phyloP scores from a whole-genome alignment of 495 filamentous ascomycete species.

The Neurospora sp. region DNA sequence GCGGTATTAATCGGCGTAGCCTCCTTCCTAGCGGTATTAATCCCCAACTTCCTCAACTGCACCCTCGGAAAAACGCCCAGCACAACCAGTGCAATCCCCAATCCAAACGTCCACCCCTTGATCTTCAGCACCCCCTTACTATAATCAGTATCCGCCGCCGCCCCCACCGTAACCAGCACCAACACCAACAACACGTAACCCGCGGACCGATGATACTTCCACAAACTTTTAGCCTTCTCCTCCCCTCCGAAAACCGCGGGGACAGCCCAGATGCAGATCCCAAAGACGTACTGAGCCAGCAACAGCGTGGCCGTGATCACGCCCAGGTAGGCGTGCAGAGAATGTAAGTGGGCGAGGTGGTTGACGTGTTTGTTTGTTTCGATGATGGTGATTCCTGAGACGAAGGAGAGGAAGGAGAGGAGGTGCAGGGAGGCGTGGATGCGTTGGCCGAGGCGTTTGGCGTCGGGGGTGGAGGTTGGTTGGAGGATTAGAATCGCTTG shows the following conservation, averaged over 20 bases:
- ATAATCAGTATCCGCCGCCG: constrained; percentile 67
- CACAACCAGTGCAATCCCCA: constrained; percentile 51
- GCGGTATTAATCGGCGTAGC: constrained; percentile 18
- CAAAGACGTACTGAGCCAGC: constrained; percentile 61
- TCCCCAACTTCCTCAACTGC: constrained; percentile 72
- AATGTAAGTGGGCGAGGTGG: constrained; percentile 57
- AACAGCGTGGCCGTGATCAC: constrained; percentile 64
- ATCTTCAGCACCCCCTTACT: constrained; percentile 51
- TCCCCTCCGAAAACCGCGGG: constrained; percentile 66
- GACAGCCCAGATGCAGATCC: constrained; percentile 66
- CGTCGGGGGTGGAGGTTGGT: constrained; percentile 63
- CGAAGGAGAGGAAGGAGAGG: constrained; percentile 48
- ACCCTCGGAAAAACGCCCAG: constrained; percentile 65
- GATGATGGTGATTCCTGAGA: constrained; percentile 64
- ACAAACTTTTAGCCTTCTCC: constrained; percentile 68
- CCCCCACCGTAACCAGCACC: constrained; percentile 61
- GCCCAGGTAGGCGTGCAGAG: constrained; percentile 69
- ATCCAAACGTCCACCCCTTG: constrained; percentile 58
- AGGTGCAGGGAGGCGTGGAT: constrained; percentile 59
- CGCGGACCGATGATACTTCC: constrained; percentile 77
- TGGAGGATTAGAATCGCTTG: constrained; percentile 81
- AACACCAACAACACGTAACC: constrained; percentile 67
- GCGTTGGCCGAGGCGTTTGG: constrained; percentile 64
- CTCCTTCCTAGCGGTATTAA: constrained; percentile 16
- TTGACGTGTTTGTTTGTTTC: constrained; percentile 68